These are phyloP conservation scores for Tetrahymena thermophila DNA, from an alignment of 73 alveolate species.

Conservation along the genomic window DNA sequence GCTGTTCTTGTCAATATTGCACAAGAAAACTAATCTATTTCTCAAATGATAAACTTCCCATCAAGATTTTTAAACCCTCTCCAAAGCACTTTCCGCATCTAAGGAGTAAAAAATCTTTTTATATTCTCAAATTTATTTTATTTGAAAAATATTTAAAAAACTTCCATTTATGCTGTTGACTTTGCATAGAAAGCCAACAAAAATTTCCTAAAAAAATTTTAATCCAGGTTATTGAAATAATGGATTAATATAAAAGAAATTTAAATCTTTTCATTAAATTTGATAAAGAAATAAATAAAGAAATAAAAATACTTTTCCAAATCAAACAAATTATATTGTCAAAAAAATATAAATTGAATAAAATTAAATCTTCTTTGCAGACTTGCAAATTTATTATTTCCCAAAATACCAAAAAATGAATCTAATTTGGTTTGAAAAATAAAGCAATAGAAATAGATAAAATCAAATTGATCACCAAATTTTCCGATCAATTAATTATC, in stretches of 20 bases:
- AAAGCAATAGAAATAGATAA: background rate
- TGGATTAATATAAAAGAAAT: background rate
- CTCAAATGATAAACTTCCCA: background rate
- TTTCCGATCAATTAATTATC: background rate
- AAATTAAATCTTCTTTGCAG: background rate
- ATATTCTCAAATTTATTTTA: background rate
- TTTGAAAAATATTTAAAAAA: no score
- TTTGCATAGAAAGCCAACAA: no score
- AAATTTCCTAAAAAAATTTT: no score
- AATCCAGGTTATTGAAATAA: background rate
- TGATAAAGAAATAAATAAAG: no score
- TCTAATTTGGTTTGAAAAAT: background rate
- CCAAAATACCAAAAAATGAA: background rate
- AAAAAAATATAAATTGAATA: no score
- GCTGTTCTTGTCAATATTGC: background rate
- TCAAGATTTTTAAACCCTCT: background rate
- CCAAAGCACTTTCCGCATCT: background rate
- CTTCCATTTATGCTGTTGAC: no score
- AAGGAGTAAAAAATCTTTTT: background rate
- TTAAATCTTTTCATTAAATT: background rate
- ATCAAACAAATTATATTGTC: background rate
- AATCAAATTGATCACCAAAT: background rate
- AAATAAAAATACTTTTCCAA: background rate
- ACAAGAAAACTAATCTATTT: background rate
- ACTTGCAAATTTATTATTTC: background rate